Conservation (phyloP, 1,284 basidiomycete genomes). For the Cutaneotrichosporon mucoides region DNA sequence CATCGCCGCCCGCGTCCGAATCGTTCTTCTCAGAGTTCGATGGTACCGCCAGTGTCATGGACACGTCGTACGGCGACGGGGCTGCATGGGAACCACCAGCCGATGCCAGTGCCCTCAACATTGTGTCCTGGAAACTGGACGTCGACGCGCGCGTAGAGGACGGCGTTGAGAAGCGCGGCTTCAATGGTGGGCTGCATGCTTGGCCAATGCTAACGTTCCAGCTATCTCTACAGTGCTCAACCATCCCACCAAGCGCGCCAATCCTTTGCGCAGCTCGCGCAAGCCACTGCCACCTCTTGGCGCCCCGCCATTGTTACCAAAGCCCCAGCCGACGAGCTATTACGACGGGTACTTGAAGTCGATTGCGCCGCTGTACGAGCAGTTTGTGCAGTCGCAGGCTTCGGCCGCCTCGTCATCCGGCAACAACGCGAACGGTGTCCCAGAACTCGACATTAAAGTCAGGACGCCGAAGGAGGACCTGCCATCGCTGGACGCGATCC, state of each 20-base stretch:
- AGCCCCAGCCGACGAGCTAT: constrained; percentile 54
- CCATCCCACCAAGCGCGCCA: constrained; percentile 75
- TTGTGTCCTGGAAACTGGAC: constrained; percentile 41
- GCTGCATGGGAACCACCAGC: constrained; percentile 30
- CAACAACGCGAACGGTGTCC: background rate
- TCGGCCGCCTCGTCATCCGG: constrained; percentile 30
- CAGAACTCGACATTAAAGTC: constrained; percentile 24
- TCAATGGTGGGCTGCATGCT: constrained; percentile 32
- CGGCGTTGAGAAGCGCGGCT: constrained; percentile 42
- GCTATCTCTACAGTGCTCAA: constrained; percentile 75
- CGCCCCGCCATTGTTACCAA: constrained; percentile 63
- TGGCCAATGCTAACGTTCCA: constrained; percentile 14
- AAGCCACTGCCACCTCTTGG: constrained; percentile 64
- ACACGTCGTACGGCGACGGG: constrained; percentile 30
- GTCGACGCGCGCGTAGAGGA: constrained; percentile 28
- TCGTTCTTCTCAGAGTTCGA: constrained; percentile 45
- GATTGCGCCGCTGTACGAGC: constrained; percentile 71
- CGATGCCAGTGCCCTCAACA: constrained; percentile 32
- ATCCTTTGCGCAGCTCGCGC: constrained; percentile 75
- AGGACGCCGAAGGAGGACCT: constrained; percentile 31
- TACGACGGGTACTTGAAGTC: constrained; percentile 76
- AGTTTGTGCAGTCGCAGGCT: constrained; percentile 32
- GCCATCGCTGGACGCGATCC: constrained; percentile 71
- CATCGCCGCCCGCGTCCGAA: constrained; percentile 43
- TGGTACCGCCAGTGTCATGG: constrained; percentile 41